phyloP scores from a whole-genome alignment of 305 asterid species.

The Fraxinus albicans region DNA sequence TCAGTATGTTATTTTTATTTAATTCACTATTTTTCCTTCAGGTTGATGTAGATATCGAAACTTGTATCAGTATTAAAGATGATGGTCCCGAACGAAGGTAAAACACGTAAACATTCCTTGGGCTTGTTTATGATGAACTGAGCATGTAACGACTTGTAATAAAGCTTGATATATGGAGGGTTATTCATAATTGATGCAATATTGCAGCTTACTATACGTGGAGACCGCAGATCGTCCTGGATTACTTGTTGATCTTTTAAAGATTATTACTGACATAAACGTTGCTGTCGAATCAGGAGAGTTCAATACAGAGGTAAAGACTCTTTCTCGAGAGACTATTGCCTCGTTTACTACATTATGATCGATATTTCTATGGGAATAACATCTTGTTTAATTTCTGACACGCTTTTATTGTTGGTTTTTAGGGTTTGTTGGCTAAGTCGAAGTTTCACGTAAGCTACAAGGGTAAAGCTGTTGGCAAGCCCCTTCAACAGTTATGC shows the following conservation, averaged over 20 bases:
- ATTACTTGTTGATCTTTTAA: conserved; percentile 88
- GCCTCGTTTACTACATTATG: neutral
- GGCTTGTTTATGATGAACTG: neutral
- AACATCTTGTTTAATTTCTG: neutral
- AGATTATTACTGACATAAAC: conserved; percentile 72
- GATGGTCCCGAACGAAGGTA: conserved; percentile 83
- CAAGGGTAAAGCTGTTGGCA: conserved; percentile 79
- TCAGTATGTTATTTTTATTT: neutral
- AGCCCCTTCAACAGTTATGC: conserved; percentile 88
- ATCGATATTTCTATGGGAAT: neutral
- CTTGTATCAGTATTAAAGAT: conserved; percentile 64
- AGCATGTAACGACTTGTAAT: neutral
- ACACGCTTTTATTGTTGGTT: neutral
- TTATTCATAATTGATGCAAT: conserved; percentile 10
- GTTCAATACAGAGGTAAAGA: conserved; percentile 80
- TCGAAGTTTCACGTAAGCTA: conserved; percentile 91
- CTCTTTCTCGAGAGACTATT: neutral
- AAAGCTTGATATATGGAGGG: neutral
- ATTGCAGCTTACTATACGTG: conserved; percentile 68
- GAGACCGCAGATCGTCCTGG: conserved; percentile 94
- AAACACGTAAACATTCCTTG: neutral
- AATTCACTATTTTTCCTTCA: conserved; percentile 25
- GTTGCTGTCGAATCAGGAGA: conserved; percentile 81
- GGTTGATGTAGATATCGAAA: conserved; percentile 79
- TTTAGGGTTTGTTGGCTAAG: conserved; percentile 90